A percentile compares a stretch with the other conserved stretches of the same genome.
phyloP scores from a whole-genome alignment of 192 early-diverging fungal species.

The Coemansia biformis region DNA sequence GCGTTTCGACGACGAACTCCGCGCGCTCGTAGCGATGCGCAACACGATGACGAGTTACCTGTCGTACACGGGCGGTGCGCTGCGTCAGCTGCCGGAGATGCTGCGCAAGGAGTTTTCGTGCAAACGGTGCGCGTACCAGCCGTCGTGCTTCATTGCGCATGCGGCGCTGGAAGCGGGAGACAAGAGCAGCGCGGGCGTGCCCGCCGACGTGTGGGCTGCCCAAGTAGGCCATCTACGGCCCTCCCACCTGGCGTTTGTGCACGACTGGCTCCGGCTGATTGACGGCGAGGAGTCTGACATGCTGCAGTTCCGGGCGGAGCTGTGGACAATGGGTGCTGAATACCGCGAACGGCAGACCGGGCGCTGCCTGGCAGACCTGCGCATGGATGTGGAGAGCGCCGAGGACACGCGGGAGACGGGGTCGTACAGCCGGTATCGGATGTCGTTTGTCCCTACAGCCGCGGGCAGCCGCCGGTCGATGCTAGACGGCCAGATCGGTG shows the following conservation, averaged over 20 bases:
- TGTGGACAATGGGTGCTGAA: slow-evolving; percentile 58
- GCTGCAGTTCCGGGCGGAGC: slow-evolving; percentile 55
- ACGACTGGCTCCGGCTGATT: slow-evolving; percentile 72
- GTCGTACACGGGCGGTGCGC: slow-evolving; percentile 2
- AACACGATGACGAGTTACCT: slow-evolving; percentile 69
- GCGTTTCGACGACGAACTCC: slow-evolving; percentile 59
- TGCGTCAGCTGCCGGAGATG: slow-evolving; percentile 63
- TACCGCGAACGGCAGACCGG: slow-evolving; percentile 52
- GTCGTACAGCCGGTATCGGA: slow-evolving; percentile 34
- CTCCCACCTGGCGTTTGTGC: slow-evolving; percentile 64
- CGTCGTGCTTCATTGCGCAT: slow-evolving; percentile 69
- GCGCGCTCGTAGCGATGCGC: slow-evolving; percentile 64
- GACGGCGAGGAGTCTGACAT: slow-evolving; percentile 70
- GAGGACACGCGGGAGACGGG: slow-evolving; percentile 26
- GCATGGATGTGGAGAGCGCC: slow-evolving; percentile 14
- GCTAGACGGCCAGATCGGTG: slow-evolving; percentile 36
- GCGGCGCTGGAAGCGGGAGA: slow-evolving; percentile 66
- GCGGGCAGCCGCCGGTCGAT: slow-evolving; percentile 11
- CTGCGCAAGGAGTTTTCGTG: slow-evolving; percentile 59
- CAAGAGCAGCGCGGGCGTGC: slow-evolving; percentile 52
- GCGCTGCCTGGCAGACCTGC: slow-evolving; percentile 45
- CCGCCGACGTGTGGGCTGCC: slow-evolving; percentile 56
- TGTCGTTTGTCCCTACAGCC: slow-evolving; percentile 19
- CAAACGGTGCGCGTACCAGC: slow-evolving; percentile 57
- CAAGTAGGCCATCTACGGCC: slow-evolving; percentile 56